Evolutionary conservation across 257 asterid genomes (phyloP), one percentile per base, ranked within the genome.

Genomic region (Scutellaria barbata): DNA sequence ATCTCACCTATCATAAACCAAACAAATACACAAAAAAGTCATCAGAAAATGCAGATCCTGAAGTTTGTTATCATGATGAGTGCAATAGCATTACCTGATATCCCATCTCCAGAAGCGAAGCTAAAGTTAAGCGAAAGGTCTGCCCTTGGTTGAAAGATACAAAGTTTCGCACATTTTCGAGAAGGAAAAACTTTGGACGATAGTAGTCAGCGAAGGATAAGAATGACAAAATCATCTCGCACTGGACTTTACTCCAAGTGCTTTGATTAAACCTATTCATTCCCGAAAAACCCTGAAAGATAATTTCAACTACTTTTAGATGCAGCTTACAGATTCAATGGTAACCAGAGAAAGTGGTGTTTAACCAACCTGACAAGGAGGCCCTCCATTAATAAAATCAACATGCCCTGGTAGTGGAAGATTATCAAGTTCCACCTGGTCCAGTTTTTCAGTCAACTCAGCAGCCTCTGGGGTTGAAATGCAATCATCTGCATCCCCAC

Each of bases 161-260:
- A 71, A 94, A 94, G 80, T 83, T 91, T 78, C 99, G 79, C 71
- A 94, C 99, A 73, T 94, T 94, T 88, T 94, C 99, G 10, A 94
- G 87, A 71, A 94, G 97, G 77, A 94, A 94, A 74, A 70, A 91
- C 84, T 84, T 91, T 9, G 99, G 97, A 41, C 99, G 91, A 63
- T 91, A 94, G 77, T 85, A 89, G 54, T 94, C 99, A 73, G 96
- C 99, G 50, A 94, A 94, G 18, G 99, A 94, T 62, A 94, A 73
- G 81, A 91, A 94, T 46, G 96, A 92, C 73, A 94, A 89, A 68
- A 94, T 89, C 99, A 94, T 94, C 86, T 94, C 99, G 8, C 97
- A 94, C 58, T 94, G 97, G 52, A 94, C 99, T 84, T 91, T 94
- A 71, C 99, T 94, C 99, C 97, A 94, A 48, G 96, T 84, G 86